Evolutionary conservation across 2,329 filamentous ascomycete species (phyloP).

Genomic region (Phialemoniopsis sp.): DNA sequence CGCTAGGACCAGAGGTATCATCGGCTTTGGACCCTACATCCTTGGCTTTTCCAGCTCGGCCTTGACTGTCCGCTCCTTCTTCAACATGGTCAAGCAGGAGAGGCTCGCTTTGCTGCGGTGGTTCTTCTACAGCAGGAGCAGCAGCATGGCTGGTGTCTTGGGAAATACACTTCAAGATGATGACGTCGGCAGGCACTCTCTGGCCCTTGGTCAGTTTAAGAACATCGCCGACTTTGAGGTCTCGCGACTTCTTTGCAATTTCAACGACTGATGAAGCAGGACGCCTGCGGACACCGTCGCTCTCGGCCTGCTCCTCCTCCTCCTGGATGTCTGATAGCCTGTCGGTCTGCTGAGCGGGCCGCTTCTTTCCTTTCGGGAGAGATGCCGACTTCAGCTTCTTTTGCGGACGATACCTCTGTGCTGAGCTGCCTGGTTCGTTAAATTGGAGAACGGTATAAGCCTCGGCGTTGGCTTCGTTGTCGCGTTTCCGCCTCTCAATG

Average conservation of each 20-base stretch:
- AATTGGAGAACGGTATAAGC: slow-evolving; percentile 77
- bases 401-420: slow-evolving; percentile 27
- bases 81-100: slow-evolving; percentile 35
- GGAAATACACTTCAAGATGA: slow-evolving; percentile 74
- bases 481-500: slow-evolving; percentile 77
- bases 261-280: slow-evolving; percentile 57
- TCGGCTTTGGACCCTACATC: slow-evolving; percentile 16
- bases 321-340: slow-evolving; percentile 64
- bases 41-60: slow-evolving; percentile 28
- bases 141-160: slow-evolving; percentile 21
- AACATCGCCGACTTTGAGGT: slow-evolving; percentile 93
- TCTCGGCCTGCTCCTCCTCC: slow-evolving; percentile 56
- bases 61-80: slow-evolving; percentile 15
- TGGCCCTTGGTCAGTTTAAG: slow-evolving; percentile 89
- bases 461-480: slow-evolving; percentile 93
- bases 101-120: slow-evolving; percentile 23
- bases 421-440: slow-evolving; percentile 42
- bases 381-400: slow-evolving; percentile 43
- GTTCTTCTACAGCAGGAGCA: slow-evolving; percentile 19
- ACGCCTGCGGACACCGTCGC: slow-evolving; percentile 23
- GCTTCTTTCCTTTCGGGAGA: slow-evolving; percentile 31
- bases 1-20: slow-evolving; percentile 38
- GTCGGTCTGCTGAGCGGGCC: slow-evolving; percentile 26
- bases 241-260: slow-evolving; percentile 74
- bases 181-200: slow-evolving; percentile 87